A percentile compares a stretch with the other conserved stretches of the same genome.
phyloP scores from a whole-genome alignment of 768 basidiomycete genomes.

The Boletus sensibilis region DNA sequence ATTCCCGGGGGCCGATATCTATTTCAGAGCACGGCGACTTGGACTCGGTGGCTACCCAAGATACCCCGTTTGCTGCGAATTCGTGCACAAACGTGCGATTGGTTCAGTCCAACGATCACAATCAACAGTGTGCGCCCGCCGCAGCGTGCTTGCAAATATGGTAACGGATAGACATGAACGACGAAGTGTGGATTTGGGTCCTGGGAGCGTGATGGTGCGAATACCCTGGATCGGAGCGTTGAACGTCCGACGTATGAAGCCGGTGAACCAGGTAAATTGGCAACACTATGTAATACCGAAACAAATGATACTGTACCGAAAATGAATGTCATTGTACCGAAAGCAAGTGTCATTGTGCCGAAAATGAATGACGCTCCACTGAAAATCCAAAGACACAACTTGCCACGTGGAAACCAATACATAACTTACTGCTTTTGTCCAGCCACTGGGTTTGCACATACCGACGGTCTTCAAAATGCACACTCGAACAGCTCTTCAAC shows the following conservation, averaged over 20 bases:
- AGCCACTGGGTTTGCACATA: too few relatives aligned
- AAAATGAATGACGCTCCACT: too few relatives aligned
- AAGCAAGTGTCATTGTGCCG: too few relatives aligned
- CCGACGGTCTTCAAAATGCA: neutral
- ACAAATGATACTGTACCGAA: too few relatives aligned
- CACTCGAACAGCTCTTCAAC: neutral
- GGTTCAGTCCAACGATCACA: neutral
- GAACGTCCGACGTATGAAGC: too few relatives aligned
- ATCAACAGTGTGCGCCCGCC: neutral
- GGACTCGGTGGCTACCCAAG: neutral
- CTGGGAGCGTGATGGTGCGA: neutral
- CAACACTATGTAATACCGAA: too few relatives aligned
- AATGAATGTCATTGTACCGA: too few relatives aligned
- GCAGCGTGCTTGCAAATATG: neutral
- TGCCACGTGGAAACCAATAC: too few relatives aligned
- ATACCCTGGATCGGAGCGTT: neutral
- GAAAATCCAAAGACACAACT: too few relatives aligned
- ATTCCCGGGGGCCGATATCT: neutral
- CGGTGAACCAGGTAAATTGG: too few relatives aligned
- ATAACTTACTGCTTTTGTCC: too few relatives aligned
- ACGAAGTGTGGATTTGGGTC: neutral
- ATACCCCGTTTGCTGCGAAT: neutral
- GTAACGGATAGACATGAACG: neutral
- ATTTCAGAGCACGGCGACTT: too few relatives aligned
- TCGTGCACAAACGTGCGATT: neutral